Evolutionary conservation across 345 rosid genomes (phyloP).

Genomic region (Brassica nigra): DNA sequence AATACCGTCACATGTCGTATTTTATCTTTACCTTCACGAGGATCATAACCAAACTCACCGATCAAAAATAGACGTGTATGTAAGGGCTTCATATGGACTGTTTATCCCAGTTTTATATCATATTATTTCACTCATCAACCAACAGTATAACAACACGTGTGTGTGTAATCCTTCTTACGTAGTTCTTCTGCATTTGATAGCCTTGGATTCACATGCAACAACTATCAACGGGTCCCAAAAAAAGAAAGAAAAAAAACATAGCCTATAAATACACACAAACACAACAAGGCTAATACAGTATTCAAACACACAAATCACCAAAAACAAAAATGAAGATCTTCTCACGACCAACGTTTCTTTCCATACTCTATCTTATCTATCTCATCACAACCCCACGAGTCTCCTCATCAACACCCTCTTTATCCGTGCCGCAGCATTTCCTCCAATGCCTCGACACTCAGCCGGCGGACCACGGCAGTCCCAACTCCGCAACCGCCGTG

Average conservation of each 20-base stretch:
- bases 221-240: not conserved
- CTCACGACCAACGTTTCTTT: conserved; percentile 18
- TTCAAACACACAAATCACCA: conserved; percentile 12
- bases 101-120: not conserved
- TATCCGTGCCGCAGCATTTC: conserved; percentile 28
- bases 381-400: conserved; percentile 26
- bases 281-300: not conserved
- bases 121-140: not conserved
- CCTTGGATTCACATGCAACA: conserved; percentile 25
- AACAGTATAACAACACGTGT: conserved; percentile 9
- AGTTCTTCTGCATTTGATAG: conserved; percentile 8
- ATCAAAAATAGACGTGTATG: conserved; percentile 4
- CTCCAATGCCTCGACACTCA: conserved; percentile 40
- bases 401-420: conserved; percentile 12
- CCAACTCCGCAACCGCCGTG: conserved; percentile 35
- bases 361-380: not conserved
- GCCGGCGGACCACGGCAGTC: conserved; percentile 28
- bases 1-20: not conserved
- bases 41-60: conserved; percentile 15
- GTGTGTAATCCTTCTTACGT: conserved; percentile 23
- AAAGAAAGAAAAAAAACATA: not conserved
- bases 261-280: conserved; percentile 25
- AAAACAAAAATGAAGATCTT: conserved; percentile 15
- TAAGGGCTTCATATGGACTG: not conserved
- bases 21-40: conserved; percentile 1